Evolutionary conservation across 148 eudicot species (phyloP).

Genomic region (Heliamphora exappendiculata): DNA sequence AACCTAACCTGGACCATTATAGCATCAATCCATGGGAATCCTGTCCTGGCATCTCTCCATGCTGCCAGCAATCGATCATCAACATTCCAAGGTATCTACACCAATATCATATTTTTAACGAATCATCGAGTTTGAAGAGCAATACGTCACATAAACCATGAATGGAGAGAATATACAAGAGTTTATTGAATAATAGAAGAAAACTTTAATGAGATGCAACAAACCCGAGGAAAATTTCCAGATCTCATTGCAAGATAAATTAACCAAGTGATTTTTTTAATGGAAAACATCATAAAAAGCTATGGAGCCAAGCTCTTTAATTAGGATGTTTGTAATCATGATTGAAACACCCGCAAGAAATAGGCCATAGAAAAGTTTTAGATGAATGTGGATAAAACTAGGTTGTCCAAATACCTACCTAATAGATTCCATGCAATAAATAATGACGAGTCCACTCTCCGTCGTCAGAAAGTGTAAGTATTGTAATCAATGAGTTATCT

Average conservation of each 20-base stretch:
- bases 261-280: background rate
- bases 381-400: background rate
- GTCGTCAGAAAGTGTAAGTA: background rate
- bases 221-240: background rate
- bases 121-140: background rate
- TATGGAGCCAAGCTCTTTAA: background rate
- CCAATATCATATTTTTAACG: conserved; percentile 1
- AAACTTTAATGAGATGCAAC: too few relatives aligned
- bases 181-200: background rate
- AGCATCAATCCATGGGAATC: conserved; percentile 97
- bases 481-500: background rate
- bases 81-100: conserved; percentile 81
- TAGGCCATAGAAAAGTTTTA: background rate
- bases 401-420: background rate
- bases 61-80: conserved; percentile 63
- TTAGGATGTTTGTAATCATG: background rate
- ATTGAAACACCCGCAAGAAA: background rate
- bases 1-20: conserved; percentile 79
- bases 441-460: background rate
- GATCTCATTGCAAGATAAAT: background rate
- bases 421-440: background rate
- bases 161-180: background rate
- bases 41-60: conserved; percentile 93
- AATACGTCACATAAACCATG: background rate
- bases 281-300: background rate